Percentiles rank a stretch among this genome's conserved stretches.
Conservation (phyloP, 176 grass and related monocot genomes). For the Avena atlantica region DNA sequence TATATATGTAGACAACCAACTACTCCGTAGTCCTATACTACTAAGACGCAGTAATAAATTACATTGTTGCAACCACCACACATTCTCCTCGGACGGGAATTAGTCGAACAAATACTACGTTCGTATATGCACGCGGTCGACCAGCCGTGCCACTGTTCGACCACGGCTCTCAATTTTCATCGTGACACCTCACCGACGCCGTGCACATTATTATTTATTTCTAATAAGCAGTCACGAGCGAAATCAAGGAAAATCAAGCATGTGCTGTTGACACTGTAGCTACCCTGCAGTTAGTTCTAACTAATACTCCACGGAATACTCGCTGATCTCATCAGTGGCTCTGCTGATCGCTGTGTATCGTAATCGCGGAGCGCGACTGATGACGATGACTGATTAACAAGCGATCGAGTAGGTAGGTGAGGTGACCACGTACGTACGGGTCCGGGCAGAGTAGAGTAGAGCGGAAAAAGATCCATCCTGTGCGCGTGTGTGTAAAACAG, state of each 20-base stretch:
- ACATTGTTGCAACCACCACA: background rate
- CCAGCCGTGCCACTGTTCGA: background rate
- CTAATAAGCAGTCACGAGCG: too few species aligned
- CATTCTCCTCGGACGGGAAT: background rate
- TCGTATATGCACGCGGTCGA: background rate
- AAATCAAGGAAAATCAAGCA: background rate
- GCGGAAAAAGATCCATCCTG: background rate
- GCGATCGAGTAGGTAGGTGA: background rate
- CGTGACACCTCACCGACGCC: background rate
- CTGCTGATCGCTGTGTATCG: background rate
- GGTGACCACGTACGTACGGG: background rate
- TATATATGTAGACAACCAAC: background rate
- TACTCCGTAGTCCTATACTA: background rate
- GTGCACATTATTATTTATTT: background rate
- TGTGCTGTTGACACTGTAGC: background rate
- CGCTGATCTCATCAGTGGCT: background rate
- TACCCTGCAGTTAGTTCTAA: background rate
- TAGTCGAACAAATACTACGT: background rate
- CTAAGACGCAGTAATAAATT: background rate
- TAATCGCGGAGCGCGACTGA: background rate
- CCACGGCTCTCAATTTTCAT: too few species aligned
- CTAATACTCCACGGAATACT: background rate
- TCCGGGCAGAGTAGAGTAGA: background rate
- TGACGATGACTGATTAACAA: background rate
- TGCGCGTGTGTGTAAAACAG: too few species aligned